Percentiles rank a stretch among this genome's conserved stretches.
phyloP scores from a whole-genome alignment of 2,329 filamentous ascomycete genomes.

The Corniculantispora saksenae region DNA sequence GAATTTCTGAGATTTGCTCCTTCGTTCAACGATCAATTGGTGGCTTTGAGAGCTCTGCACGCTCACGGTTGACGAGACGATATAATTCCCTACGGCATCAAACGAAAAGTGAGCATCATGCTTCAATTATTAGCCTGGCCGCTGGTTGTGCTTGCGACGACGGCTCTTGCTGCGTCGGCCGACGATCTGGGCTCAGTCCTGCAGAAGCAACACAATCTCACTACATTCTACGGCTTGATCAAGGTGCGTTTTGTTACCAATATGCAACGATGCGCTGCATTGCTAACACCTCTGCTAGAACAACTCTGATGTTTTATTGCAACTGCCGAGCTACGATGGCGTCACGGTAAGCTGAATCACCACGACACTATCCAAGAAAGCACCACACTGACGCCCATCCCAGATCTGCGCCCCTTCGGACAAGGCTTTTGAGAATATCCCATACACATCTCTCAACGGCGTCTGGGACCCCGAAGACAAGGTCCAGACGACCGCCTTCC shows the following conservation, averaged over 20 bases:
- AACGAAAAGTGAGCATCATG: not conserved
- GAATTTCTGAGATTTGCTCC: not conserved
- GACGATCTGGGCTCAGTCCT: constrained; percentile 43
- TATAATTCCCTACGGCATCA: not conserved
- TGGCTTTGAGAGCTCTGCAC: too few relatives aligned
- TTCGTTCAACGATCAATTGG: not conserved
- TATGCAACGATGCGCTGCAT: not conserved
- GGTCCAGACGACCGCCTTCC: constrained; percentile 48
- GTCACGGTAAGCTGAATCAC: constrained; percentile 41
- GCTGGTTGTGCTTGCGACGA: constrained; percentile 19
- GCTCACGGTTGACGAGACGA: not conserved
- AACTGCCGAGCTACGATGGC: constrained; percentile 44
- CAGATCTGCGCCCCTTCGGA: constrained; percentile 60
- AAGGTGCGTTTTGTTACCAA: constrained; percentile 34
- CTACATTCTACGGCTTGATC: constrained; percentile 46
- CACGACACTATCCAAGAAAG: too few relatives aligned
- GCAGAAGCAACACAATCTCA: constrained; percentile 41
- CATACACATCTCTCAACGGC: constrained; percentile 50
- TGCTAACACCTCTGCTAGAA: constrained; percentile 34
- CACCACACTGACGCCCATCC: too few relatives aligned
- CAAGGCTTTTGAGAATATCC: constrained; percentile 56
- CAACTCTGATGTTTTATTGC: constrained; percentile 47
- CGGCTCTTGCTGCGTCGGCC: constrained; percentile 24
- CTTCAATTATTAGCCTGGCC: not conserved
- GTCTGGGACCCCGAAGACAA: constrained; percentile 47